These are phyloP conservation scores for Trichoderma atrobrunneum DNA, from an alignment of 2,329 filamentous ascomycete genomes.

Conservation along the genomic window DNA sequence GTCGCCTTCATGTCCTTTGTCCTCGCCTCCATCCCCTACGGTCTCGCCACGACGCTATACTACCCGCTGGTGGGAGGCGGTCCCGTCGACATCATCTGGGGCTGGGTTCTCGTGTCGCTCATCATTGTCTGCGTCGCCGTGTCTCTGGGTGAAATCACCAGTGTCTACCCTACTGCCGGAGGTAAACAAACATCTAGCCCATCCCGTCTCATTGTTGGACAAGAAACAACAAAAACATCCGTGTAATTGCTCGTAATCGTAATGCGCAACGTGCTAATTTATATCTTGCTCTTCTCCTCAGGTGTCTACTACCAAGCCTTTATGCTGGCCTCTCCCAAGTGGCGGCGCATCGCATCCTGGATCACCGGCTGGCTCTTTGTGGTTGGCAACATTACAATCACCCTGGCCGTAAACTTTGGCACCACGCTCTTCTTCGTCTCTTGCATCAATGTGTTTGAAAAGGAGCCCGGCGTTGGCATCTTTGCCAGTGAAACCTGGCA, in stretches of 20 bases:
- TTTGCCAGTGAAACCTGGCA: constrained; percentile 58
- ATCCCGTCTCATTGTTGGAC: constrained; percentile 20
- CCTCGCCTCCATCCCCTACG: constrained; percentile 71
- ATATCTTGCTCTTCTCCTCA: constrained; percentile 21
- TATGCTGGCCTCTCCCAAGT: constrained; percentile 62
- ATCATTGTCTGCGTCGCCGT: constrained; percentile 70
- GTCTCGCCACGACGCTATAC: constrained; percentile 65
- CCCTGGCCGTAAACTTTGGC: constrained; percentile 77
- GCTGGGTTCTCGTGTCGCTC: constrained; percentile 64
- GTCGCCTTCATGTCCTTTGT: constrained; percentile 77
- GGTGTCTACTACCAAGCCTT: constrained; percentile 75
- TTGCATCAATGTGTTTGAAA: constrained; percentile 55
- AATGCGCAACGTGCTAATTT: not conserved
- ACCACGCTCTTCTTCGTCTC: constrained; percentile 63
- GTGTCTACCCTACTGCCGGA: constrained; percentile 72
- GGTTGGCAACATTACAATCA: constrained; percentile 78
- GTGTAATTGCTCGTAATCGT: not conserved
- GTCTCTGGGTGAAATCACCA: constrained; percentile 71
- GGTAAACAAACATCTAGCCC: constrained; percentile 38
- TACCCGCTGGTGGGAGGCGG: constrained; percentile 67
- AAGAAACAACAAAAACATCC: not conserved
- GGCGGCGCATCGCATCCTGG: constrained; percentile 64
- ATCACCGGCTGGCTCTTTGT: constrained; percentile 75
- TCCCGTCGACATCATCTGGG: constrained; percentile 69
- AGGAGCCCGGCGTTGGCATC: constrained; percentile 41